phyloP scores from a whole-genome alignment of 495 filamentous ascomycete genomes.

The Alectoria sarmentosa region DNA sequence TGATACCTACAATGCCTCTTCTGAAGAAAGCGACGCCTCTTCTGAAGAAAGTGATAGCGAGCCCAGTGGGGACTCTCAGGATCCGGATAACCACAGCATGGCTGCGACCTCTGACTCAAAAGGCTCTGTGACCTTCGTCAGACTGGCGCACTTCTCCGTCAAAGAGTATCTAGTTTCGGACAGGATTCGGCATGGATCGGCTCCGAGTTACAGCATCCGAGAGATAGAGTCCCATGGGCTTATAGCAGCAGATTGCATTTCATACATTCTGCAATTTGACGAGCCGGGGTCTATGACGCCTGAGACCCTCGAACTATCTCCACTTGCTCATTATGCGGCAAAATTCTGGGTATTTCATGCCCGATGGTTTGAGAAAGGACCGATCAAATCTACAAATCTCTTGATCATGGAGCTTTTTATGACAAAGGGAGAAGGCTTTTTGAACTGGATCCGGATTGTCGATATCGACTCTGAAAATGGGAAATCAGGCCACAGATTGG shows the following conservation, averaged over 20 bases:
- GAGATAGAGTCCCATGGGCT: not conserved
- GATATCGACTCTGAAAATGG: not conserved
- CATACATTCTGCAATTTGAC: not conserved
- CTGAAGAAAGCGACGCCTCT: not conserved
- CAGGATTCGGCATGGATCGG: not conserved
- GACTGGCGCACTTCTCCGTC: conserved; percentile 9
- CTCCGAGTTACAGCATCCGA: not conserved
- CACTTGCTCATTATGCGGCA: not conserved
- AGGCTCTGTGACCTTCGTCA: not conserved
- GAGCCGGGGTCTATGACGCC: not conserved
- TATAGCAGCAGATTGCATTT: not conserved
- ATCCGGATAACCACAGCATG: not conserved
- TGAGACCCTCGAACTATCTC: not conserved
- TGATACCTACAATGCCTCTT: not conserved
- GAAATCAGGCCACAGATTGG: not conserved
- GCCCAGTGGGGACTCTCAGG: not conserved
- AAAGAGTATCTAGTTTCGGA: conserved; percentile 7
- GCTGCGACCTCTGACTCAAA: not conserved
- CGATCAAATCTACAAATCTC: not conserved
- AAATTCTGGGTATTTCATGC: not conserved
- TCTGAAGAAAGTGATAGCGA: not conserved
- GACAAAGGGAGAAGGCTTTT: too few relatives aligned
- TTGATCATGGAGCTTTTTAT: not conserved
- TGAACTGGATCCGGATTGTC: not conserved
- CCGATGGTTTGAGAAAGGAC: not conserved